Evolutionary conservation across 768 basidiomycete species (phyloP), one percentile per base, ranked within the genome.

Genomic region (Lactarius pseudohatsudake): DNA sequence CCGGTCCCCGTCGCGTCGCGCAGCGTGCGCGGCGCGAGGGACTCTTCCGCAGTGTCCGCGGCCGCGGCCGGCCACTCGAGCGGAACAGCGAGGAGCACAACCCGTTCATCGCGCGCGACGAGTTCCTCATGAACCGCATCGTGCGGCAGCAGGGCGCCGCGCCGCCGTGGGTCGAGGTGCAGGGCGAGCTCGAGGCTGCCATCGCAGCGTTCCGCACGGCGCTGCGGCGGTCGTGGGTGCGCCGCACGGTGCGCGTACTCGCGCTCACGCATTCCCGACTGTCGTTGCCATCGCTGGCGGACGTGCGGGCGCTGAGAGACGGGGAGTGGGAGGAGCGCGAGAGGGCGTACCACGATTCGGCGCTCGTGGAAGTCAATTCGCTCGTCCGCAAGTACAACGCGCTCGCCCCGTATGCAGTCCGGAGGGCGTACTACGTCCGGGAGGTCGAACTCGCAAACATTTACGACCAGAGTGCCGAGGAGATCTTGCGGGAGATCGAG

Each of bases 151-250:
- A 92, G 69, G 91, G 90, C n/a, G 90, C 89, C 7, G 84, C 86
- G 4, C 93, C 92, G 36, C 89, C 91, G 4, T 95, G 93, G 92
- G 87, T 94, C 1, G 92, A 94, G 76, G 72, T 92, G 40, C 92
- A 93, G 75, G 79, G 80, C 64, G 90, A 91, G 68, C 81, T 94
- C 26, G 92, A 94, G 45, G 74, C 76, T 0, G 81, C 89, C 0
- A 75, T 89, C 1, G 72, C 72, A 6, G 78, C 83, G 2, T 94
- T 94, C 76, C 86, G 92, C 16, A 78, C 82, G 47, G 80, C 86
- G 10, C 76, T 94, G 13, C 81, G 81, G 18, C 80, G 85, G 60
- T 85, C 88, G 1, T 96, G 91, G 86, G 82, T 84, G n/a, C 85
- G 90, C n/a, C 86, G 86, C 16, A 86, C 85, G 4, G 77, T 91